Percentiles rank a stretch among this genome's conserved stretches.
Evolutionary conservation across 2,329 filamentous ascomycete genomes (phyloP).

Genomic region (Monosporascus cannonballus): DNA sequence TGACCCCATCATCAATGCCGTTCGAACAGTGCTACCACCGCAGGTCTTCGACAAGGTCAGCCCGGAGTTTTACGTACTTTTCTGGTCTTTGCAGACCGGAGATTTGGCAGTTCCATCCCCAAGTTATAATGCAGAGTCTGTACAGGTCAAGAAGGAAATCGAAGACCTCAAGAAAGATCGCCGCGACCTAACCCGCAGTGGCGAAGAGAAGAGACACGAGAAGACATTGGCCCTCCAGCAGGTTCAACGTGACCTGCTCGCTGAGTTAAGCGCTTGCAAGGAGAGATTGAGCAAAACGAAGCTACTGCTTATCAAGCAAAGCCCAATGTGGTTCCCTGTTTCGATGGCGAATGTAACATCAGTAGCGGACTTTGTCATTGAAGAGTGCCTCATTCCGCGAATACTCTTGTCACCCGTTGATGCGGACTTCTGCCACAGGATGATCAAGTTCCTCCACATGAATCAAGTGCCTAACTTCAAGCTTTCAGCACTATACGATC

Average conservation of each 20-base stretch:
- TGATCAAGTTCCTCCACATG: slow-evolving; percentile 82
- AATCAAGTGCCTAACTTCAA: slow-evolving; percentile 81
- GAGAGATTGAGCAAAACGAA: slow-evolving; percentile 62
- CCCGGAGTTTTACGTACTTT: slow-evolving; percentile 78
- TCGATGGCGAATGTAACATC: slow-evolving; percentile 56
- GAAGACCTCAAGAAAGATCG: slow-evolving; percentile 64
- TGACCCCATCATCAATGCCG: slow-evolving; percentile 64
- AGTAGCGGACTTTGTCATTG: slow-evolving; percentile 71
- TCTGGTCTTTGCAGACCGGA: slow-evolving; percentile 83
- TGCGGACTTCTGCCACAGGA: slow-evolving; percentile 80
- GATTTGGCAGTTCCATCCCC: slow-evolving; percentile 73
- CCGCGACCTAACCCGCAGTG: slow-evolving; percentile 63
- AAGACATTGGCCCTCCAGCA: slow-evolving; percentile 65
- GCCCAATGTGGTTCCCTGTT: slow-evolving; percentile 63
- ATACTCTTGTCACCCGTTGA: slow-evolving; percentile 78
- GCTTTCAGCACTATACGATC: slow-evolving; percentile 75
- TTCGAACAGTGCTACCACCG: slow-evolving; percentile 55
- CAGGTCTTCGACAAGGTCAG: slow-evolving; percentile 66
- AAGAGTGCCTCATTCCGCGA: slow-evolving; percentile 89
- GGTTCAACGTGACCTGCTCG: slow-evolving; percentile 61
- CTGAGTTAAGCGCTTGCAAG: slow-evolving; percentile 67
- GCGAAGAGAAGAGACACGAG: slow-evolving; percentile 60
- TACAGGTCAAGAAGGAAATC: slow-evolving; percentile 60
- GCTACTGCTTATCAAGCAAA: slow-evolving; percentile 66
- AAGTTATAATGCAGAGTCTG: slow-evolving; percentile 73